phyloP scores from a whole-genome alignment of 129 eudicot species.

The Tagetes patula region DNA sequence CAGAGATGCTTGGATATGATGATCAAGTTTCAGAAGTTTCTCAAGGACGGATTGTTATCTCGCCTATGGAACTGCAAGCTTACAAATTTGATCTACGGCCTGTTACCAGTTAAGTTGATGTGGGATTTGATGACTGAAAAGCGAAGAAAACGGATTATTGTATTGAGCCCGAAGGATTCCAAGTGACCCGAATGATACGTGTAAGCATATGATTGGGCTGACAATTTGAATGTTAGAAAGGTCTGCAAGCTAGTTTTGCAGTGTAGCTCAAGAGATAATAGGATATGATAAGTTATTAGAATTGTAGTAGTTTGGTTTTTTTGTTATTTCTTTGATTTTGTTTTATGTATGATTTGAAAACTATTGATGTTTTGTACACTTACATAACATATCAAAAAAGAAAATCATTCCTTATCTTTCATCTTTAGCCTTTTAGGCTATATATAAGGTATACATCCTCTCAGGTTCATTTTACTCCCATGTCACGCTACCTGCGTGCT shows the following conservation, averaged over 20 bases:
- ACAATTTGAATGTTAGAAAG: neutral
- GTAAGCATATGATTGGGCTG: slow-evolving; percentile 17
- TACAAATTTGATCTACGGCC: slow-evolving; percentile 74
- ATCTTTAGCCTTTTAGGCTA: neutral
- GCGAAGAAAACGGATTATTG: neutral
- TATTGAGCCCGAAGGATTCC: slow-evolving; percentile 3
- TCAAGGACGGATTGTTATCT: slow-evolving; percentile 69
- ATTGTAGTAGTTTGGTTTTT: slow-evolving; percentile 23
- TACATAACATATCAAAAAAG: slow-evolving; percentile 19
- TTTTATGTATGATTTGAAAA: slow-evolving; percentile 23
- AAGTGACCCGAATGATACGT: neutral
- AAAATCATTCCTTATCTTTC: neutral
- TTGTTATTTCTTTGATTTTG: slow-evolving; percentile 16
- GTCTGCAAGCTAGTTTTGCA: slow-evolving; percentile 15
- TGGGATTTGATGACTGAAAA: neutral
- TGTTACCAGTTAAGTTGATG: slow-evolving; percentile 12
- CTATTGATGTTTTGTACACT: slow-evolving; percentile 33
- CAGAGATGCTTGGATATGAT: slow-evolving; percentile 81
- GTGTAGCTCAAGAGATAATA: slow-evolving; percentile 22
- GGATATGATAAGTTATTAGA: neutral
- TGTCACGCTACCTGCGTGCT: too few species aligned
- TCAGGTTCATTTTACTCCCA: too few species aligned
- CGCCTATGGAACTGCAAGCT: slow-evolving; percentile 96
- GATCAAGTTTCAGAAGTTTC: slow-evolving; percentile 61
- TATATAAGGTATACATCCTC: neutral